Conservation (phyloP, 148 eudicot species). For the Rhododendron mucronatum region DNA sequence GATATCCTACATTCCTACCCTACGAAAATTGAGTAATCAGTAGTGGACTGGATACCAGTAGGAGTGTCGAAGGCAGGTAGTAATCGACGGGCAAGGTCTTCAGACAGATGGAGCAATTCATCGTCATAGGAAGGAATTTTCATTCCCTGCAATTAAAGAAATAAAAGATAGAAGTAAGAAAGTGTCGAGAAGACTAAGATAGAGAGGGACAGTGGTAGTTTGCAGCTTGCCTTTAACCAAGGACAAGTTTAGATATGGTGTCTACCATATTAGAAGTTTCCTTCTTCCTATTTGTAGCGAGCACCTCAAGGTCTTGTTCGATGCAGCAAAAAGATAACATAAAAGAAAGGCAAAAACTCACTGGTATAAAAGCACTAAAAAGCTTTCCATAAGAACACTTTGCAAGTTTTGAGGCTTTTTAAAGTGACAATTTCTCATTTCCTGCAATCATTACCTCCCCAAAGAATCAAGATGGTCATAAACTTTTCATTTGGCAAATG, state of each 20-base stretch:
- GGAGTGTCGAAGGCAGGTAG: slow-evolving; percentile 99
- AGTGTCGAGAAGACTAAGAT: background rate
- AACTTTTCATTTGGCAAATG: background rate
- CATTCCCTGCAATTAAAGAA: slow-evolving; percentile 64
- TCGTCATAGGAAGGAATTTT: slow-evolving; percentile 80
- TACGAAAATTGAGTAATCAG: background rate
- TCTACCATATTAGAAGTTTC: background rate
- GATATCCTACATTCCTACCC: background rate
- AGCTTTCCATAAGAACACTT: background rate
- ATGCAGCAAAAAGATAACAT: background rate
- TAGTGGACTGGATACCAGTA: slow-evolving; percentile 49
- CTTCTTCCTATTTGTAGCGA: background rate
- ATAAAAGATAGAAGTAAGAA: background rate
- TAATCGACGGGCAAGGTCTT: slow-evolving; percentile 80
- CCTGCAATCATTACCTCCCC: slow-evolving; percentile 1
- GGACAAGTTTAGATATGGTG: background rate
- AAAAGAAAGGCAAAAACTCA: background rate
- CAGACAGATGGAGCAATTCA: slow-evolving; percentile 82
- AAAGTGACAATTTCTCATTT: background rate
- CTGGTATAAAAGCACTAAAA: background rate
- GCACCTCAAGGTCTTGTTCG: background rate
- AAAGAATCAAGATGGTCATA: background rate
- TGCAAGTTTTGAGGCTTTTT: background rate
- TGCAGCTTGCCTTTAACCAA: background rate
- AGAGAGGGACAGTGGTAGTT: background rate